Base-by-base conservation (phyloP, 352 stramenopile species). In the Phytophthora citricola region DNA sequence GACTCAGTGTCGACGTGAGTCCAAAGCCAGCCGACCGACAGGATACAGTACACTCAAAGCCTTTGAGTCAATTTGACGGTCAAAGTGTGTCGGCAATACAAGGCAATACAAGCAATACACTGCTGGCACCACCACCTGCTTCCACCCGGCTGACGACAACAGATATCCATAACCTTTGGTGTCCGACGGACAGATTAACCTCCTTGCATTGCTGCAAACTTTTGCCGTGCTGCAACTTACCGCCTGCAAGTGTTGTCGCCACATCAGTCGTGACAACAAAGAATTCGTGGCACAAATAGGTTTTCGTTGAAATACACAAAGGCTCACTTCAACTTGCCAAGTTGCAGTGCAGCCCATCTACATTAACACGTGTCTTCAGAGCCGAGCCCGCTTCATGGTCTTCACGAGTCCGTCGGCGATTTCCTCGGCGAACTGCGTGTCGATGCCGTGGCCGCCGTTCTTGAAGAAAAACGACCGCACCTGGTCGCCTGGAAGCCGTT, bases 401-500 rank as follows among this genome's bases (percentile, higher is more conserved):
- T 36, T 24, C 14, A 63, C 34, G 31, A 79, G 54, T 1, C 57
- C 68, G 31, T 78, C 63, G 0, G 61, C 46, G 29, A 81, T 49
- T 47, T 78, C 65, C 15, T 78, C 69, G 2, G 54, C 61, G 36
- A 71, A 76, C 50, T 76, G 61, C 44, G 58, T 65, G 41, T 72
- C 49, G 17, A 75, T 67, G 5, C 58, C 66, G 52, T 81, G 73
- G 40, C 73, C 73, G 5, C 59, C 58, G 24, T 66, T 54, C 8
- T 74, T 50, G 32, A 72, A 76, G 50, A 81, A 66, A 38, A 78
- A 51, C 3, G 58, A 60, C 7, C 40, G 62, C 6, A 76, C 71
- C 17, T 73, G 64, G 9, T 72, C 32, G 22, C 54, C 65, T 2
- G 61, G 31, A 7, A 78, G 36, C 1, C 46, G 46, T 27, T 73